phyloP scores from a whole-genome alignment of 352 stramenopile genomes.

The Globisporangium orthogonon region DNA sequence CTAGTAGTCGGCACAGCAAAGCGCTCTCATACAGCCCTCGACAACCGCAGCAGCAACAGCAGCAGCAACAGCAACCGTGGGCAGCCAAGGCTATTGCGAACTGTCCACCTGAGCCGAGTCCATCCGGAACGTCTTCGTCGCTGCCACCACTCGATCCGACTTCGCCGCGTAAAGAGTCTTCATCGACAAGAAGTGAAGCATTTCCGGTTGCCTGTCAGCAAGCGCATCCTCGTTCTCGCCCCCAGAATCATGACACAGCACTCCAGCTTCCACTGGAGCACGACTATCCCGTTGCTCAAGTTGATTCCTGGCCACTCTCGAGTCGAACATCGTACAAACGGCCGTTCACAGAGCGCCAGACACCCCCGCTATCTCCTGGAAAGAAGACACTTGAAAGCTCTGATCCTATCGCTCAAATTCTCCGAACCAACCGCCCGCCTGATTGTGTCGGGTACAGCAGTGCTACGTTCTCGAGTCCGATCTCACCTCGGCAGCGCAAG shows the following conservation, averaged over 20 bases:
- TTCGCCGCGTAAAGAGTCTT: slow-evolving; percentile 2
- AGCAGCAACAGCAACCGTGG: not conserved
- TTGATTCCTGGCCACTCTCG: slow-evolving; percentile 34
- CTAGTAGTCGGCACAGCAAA: not conserved
- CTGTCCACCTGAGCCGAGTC: not conserved
- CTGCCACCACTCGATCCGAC: slow-evolving; percentile 1
- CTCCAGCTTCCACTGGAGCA: slow-evolving; percentile 3
- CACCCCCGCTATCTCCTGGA: not conserved
- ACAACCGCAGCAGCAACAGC: not conserved
- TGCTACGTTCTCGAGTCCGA: not conserved
- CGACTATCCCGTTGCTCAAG: slow-evolving; percentile 21
- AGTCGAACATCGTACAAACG: slow-evolving; percentile 9
- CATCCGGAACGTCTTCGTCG: not conserved
- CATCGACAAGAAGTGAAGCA: not conserved
- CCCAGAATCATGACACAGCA: not conserved
- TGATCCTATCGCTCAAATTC: not conserved
- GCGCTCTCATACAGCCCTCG: not conserved
- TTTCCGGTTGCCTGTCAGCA: no score
- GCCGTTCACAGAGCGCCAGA: not conserved
- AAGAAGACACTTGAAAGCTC: not conserved
- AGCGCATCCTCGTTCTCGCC: not conserved
- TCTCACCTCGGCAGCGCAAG: slow-evolving; percentile 19
- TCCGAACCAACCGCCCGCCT: not conserved
- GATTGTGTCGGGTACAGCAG: not conserved
- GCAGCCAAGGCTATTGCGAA: not conserved